Base-by-base conservation (phyloP, 768 basidiomycete genomes). In the Lactarius deliciosus region DNA sequence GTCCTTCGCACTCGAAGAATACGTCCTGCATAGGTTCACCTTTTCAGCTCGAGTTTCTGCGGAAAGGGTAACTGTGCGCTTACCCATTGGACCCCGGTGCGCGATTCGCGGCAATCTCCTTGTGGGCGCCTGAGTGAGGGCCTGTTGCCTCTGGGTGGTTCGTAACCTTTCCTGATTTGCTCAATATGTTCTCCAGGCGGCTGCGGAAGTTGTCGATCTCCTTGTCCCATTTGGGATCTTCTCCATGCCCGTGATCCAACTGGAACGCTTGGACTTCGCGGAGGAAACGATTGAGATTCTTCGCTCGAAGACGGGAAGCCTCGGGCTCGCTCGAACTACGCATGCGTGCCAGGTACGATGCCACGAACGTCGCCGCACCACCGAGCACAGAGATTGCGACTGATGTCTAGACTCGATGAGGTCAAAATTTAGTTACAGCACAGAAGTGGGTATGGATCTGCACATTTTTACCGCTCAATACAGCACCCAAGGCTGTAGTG, bases 301-400 rank as follows among this genome's bases (percentile, higher is more conserved):
- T 85, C 5, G 79, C 79, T 13, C 84, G 82, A 3, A 77, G 73
- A 38, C 80, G 78, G 0, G 87, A 88, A 20, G 81, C 60, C 67
- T 91, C 88, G 2, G 90, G 90, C 70, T 91, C 90, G 47, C 83
- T 83, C 0, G 88, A 85, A 13, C 88, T 88, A 32, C 89, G 84
- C 30, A 83, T 81, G 11, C 86, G 84, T 5, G 90, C 90, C 28
- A 92, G 80, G 74, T 87, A 91, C 1, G 89, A 86, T n/a, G 90
- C 89, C 15, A 87, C 81, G 22, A 91, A 25, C 0, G 90, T 92
- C 7, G 89, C 75, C 16, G 88, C 64, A n/a, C 85, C 89, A 40
- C 90, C 82, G 43, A 83, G 75, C 36, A 81, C 47, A 3, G 81
- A 72, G 20, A 79, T 79, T 18, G 76, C 74, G 38, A 83, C 67